phyloP scores from a whole-genome alignment of 1,139 yeast species.

The Pichia sp. region DNA sequence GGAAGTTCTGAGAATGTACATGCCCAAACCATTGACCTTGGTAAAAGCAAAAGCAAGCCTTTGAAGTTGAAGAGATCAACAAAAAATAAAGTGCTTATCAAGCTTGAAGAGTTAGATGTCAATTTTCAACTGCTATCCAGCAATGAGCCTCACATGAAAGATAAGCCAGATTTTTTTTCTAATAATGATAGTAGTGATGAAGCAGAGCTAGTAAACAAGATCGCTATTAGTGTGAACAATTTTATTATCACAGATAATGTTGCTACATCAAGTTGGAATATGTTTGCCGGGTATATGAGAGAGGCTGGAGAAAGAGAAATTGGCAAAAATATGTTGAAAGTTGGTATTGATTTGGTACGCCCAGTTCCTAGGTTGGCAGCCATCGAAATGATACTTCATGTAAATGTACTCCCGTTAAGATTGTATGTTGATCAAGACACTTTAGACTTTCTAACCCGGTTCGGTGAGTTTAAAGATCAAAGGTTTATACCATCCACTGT shows the following conservation, averaged over 20 bases:
- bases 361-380: conserved; percentile 65
- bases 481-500: conserved; percentile 53
- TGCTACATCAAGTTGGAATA: conserved; percentile 88
- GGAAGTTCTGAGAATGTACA: neutral
- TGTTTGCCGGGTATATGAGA: conserved; percentile 67
- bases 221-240: conserved; percentile 44
- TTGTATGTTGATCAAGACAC: conserved; percentile 92
- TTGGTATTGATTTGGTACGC: conserved; percentile 54
- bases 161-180: conserved; percentile 24
- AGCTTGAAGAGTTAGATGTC: conserved; percentile 49
- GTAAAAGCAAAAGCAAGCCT: conserved; percentile 32
- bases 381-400: conserved; percentile 58
- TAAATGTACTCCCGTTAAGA: conserved; percentile 65
- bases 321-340: conserved; percentile 59
- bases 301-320: conserved; percentile 66
- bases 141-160: conserved; percentile 37
- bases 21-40: conserved; percentile 23
- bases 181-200: conserved; percentile 31
- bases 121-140: conserved; percentile 43
- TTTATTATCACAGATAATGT: conserved; percentile 71
- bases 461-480: conserved; percentile 72
- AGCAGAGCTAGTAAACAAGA: conserved; percentile 46
- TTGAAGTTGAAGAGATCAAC: conserved; percentile 63
- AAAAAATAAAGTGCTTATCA: conserved; percentile 56
- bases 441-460: conserved; percentile 73